Evolutionary conservation across 1,284 basidiomycete species (phyloP).

Genomic region (Wallemia ichthyophaga): DNA sequence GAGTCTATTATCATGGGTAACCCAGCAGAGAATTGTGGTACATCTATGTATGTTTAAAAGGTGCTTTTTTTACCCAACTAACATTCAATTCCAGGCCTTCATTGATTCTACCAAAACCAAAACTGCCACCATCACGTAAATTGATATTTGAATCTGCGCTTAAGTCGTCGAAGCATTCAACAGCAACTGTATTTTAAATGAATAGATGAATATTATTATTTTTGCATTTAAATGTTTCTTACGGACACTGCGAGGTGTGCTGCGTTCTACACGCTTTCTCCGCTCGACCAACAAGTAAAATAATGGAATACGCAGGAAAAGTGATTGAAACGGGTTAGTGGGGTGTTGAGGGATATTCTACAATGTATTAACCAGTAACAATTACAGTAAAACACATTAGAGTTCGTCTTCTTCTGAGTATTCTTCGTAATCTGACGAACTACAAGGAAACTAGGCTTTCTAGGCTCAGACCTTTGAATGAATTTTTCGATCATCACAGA

Average conservation of each 20-base stretch:
- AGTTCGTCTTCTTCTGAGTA: not conserved
- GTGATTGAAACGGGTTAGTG: not conserved
- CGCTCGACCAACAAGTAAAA: too few relatives aligned
- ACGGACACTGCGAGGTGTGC: too few relatives aligned
- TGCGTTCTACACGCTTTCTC: too few relatives aligned
- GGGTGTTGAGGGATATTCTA: not conserved
- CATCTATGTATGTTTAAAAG: constrained; percentile 39
- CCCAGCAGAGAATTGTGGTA: constrained; percentile 79
- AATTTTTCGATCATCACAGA: constrained; percentile 48
- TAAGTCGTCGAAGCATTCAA: not conserved
- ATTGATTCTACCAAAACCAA: not conserved
- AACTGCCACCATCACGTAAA: not conserved
- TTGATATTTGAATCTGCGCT: not conserved
- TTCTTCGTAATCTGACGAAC: not conserved
- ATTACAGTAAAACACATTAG: not conserved
- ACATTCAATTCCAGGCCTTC: not conserved
- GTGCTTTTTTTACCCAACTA: not conserved
- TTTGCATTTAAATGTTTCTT: not conserved
- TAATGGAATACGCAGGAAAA: not conserved
- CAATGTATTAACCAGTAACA: not conserved
- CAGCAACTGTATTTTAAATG: not conserved
- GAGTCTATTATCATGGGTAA: constrained; percentile 99
- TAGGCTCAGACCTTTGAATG: not conserved
- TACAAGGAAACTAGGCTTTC: not conserved
- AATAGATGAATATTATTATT: not conserved